These are phyloP conservation scores for Aspergillus phoenicis DNA, from an alignment of 2,329 filamentous ascomycete species.

Conservation along the genomic window DNA sequence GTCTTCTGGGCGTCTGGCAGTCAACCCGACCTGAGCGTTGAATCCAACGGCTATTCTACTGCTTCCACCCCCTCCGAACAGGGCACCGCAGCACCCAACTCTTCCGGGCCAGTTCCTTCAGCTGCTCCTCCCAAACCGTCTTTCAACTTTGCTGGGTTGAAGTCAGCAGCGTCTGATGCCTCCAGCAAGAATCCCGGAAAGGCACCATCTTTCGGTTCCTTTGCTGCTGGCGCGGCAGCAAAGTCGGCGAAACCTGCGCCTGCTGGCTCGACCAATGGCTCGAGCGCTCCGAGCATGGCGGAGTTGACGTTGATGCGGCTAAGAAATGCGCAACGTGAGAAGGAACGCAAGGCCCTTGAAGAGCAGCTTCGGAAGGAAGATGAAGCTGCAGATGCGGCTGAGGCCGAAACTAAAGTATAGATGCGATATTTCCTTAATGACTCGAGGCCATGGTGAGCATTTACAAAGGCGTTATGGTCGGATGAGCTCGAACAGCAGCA, in stretches of 20 bases:
- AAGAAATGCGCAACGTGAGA: constrained; percentile 58
- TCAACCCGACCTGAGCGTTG: constrained; percentile 51
- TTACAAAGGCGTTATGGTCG: background rate
- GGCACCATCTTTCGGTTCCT: constrained; percentile 47
- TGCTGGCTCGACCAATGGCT: constrained; percentile 26
- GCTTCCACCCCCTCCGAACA: constrained; percentile 20
- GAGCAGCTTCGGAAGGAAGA: constrained; percentile 57
- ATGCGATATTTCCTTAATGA: background rate
- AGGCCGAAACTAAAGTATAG: constrained; percentile 23
- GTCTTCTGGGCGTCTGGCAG: constrained; percentile 58
- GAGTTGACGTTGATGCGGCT: constrained; percentile 59
- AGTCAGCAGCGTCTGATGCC: constrained; percentile 24
- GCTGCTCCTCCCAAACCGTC: constrained; percentile 24
- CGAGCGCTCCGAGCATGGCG: constrained; percentile 44
- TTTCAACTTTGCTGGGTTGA: constrained; percentile 41
- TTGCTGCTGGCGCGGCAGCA: constrained; percentile 35
- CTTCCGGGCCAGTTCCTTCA: constrained; percentile 12
- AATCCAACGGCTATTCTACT: constrained; percentile 13
- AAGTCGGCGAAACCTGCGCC: constrained; percentile 32
- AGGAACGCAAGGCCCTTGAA: constrained; percentile 56
- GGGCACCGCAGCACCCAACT: constrained; percentile 13
- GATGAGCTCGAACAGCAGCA: background rate
- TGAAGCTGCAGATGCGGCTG: constrained; percentile 44
- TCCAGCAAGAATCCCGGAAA: constrained; percentile 32
- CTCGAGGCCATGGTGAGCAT: background rate